Evolutionary conservation across 2,329 filamentous ascomycete genomes (phyloP).

Genomic region (Hirsutella minnesotensis): DNA sequence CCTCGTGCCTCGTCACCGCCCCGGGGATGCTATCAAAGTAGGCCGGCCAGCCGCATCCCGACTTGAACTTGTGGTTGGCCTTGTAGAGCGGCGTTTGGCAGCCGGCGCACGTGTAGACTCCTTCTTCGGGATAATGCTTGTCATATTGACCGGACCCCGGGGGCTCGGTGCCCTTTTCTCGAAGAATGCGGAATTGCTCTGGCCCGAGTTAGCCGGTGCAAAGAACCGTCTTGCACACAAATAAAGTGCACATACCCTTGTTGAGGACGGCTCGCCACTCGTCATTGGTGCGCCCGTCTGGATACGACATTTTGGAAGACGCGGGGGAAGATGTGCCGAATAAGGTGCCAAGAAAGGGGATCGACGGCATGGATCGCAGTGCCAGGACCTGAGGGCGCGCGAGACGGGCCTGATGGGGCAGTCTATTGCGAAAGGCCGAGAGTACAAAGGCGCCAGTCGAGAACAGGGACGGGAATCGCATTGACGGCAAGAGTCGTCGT

Average conservation of each 20-base stretch:
- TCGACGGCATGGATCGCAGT: slow-evolving; percentile 55
- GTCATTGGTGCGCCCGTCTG: slow-evolving; percentile 66
- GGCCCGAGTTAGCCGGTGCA: slow-evolving; percentile 5
- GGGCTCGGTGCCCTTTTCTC: slow-evolving; percentile 82
- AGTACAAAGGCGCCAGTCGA: slow-evolving; percentile 34
- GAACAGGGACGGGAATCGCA: slow-evolving; percentile 38
- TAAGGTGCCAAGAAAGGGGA: slow-evolving; percentile 67
- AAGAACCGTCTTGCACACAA: not conserved
- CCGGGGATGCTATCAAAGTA: slow-evolving; percentile 94
- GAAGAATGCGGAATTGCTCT: slow-evolving; percentile 94
- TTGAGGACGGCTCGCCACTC: slow-evolving; percentile 86
- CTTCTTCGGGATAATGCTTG: slow-evolving; percentile 65
- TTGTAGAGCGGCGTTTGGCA: slow-evolving; percentile 86
- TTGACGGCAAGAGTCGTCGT: slow-evolving; percentile 14
- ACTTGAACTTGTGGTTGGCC: slow-evolving; percentile 89
- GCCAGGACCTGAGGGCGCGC: slow-evolving; percentile 14
- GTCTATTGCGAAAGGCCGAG: slow-evolving; percentile 23
- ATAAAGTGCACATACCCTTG: slow-evolving; percentile 25
- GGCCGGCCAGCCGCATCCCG: slow-evolving; percentile 92
- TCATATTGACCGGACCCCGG: slow-evolving; percentile 75
- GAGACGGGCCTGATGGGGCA: slow-evolving; percentile 5
- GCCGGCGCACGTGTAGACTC: slow-evolving; percentile 78
- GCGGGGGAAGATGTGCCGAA: slow-evolving; percentile 53
- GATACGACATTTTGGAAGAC: slow-evolving; percentile 55
- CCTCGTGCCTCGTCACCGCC: slow-evolving; percentile 72